Evolutionary conservation across 208 protist genomes (phyloP), one percentile per base, ranked within the genome.

Genomic region (Acanthamoeba sp.): DNA sequence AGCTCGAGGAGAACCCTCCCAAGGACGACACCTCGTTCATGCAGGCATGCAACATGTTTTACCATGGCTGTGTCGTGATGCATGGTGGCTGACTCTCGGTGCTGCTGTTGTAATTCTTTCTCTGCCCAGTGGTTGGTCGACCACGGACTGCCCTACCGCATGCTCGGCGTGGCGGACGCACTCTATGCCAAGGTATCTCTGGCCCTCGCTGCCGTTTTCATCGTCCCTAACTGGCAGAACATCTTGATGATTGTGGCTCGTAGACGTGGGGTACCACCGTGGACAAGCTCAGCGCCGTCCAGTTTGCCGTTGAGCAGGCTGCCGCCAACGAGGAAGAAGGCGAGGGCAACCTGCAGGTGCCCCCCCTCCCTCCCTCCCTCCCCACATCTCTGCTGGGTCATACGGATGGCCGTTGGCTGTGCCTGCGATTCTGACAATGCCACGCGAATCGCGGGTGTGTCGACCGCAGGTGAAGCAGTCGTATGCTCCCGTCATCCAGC

Each of bases 71-170:
- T n/a, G 36, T 76, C 10, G 3, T 7, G 22, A 24, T 24, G 24
- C 55, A 59, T n/a, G 55, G 16, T 22, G 55, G 22, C 12, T 22
- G 55, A 62, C 55, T 62, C 55, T 27, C 55, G 55, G 22, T 62
- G 16, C 22, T 62, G n/a, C n/a, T n/a, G n/a, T n/a, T n/a, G n/a
- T n/a, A n/a, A n/a, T n/a, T n/a, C n/a, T n/a, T n/a, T n/a, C n/a
- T n/a, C n/a, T n/a, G n/a, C n/a, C n/a, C 73, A 82, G 73, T 82
- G 73, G 73, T n/a, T 82, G 36, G 73, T 82, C 24, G 73, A 82
- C 38, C 34, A 82, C 27, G 73, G 73, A 0, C 40, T 82, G 38
- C 73, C 73, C 38, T 82, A 82, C 27, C 73, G 73, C 73, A 82
- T 82, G 73, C 73, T 82, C 27, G 73, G 73, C 73, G 73, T 82